phyloP scores from a whole-genome alignment of 768 basidiomycete species.

The Xerocomellus chrysenteron region DNA sequence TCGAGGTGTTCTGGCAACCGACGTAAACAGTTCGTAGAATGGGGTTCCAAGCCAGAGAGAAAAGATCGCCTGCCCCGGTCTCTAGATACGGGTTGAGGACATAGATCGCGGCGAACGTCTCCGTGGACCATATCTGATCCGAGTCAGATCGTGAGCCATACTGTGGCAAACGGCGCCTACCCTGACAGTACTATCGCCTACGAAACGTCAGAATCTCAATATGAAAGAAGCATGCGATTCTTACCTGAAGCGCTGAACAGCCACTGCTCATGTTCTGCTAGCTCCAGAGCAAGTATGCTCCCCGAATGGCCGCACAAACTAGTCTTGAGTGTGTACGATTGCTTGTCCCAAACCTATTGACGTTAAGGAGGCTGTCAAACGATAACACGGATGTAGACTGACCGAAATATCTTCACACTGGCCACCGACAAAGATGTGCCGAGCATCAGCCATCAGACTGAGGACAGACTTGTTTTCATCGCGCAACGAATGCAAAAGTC shows the following conservation, averaged over 20 bases:
- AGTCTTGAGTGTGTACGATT: constrained; percentile 62
- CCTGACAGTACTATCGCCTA: constrained; percentile 86
- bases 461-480: constrained; percentile 70
- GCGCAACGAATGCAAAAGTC: constrained; percentile 67
- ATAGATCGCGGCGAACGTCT: constrained; percentile 62
- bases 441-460: constrained; percentile 68
- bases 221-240: constrained; percentile 13
- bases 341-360: constrained; percentile 81
- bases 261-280: constrained; percentile 76
- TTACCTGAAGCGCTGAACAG: constrained; percentile 87
- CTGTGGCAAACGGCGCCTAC: constrained; percentile 40
- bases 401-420: constrained; percentile 79
- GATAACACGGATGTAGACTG: constrained; percentile 19
- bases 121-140: constrained; percentile 78
- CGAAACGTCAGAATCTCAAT: constrained; percentile 1
- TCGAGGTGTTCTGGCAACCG: constrained; percentile 90
- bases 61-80: constrained; percentile 82
- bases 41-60: constrained; percentile 78
- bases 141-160: constrained; percentile 4
- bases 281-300: constrained; percentile 77
- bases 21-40: constrained; percentile 71
- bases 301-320: constrained; percentile 80
- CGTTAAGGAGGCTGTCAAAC: background rate
- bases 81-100: constrained; percentile 77
- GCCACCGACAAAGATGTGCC: constrained; percentile 80